phyloP scores from a whole-genome alignment of 1,139 yeast species.

The Kodamaea fungicola region DNA sequence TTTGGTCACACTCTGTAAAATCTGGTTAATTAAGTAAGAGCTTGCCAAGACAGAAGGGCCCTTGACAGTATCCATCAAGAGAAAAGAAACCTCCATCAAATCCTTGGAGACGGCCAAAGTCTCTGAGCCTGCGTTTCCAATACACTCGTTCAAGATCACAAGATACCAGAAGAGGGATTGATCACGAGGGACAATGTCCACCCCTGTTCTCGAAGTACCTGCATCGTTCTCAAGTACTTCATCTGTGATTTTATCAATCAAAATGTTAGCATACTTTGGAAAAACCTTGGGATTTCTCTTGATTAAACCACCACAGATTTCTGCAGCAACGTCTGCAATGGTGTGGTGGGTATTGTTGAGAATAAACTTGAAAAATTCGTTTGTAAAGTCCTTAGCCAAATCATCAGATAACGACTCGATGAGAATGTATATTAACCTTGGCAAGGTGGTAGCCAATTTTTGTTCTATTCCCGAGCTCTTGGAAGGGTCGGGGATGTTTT shows the following conservation, averaged over 20 bases:
- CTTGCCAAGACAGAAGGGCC: constrained; percentile 61
- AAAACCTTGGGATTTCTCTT: constrained; percentile 56
- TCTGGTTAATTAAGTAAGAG: constrained; percentile 58
- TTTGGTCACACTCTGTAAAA: constrained; percentile 62
- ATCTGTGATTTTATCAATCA: constrained; percentile 53
- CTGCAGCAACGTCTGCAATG: constrained; percentile 66
- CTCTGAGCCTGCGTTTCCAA: constrained; percentile 62
- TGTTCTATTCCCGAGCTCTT: constrained; percentile 45
- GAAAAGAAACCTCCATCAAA: constrained; percentile 48
- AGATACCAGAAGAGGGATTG: constrained; percentile 73
- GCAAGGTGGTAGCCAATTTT: constrained; percentile 53
- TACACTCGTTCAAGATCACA: constrained; percentile 64
- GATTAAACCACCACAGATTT: constrained; percentile 65
- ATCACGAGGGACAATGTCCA: constrained; percentile 73
- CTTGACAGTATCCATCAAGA: constrained; percentile 53
- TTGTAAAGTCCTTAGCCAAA: constrained; percentile 51
- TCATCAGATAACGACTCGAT: constrained; percentile 70
- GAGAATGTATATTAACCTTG: constrained; percentile 65
- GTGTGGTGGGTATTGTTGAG: constrained; percentile 60
- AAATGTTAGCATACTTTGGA: constrained; percentile 39
- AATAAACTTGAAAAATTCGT: constrained; percentile 53
- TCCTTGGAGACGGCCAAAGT: constrained; percentile 46
- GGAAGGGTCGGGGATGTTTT: constrained; percentile 69
- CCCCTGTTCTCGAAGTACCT: constrained; percentile 68
- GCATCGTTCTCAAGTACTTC: constrained; percentile 86